A percentile compares a stretch with the other conserved stretches of the same genome.
phyloP scores from a whole-genome alignment of 2,329 filamentous ascomycete species.

The Bipolaris zeicola region DNA sequence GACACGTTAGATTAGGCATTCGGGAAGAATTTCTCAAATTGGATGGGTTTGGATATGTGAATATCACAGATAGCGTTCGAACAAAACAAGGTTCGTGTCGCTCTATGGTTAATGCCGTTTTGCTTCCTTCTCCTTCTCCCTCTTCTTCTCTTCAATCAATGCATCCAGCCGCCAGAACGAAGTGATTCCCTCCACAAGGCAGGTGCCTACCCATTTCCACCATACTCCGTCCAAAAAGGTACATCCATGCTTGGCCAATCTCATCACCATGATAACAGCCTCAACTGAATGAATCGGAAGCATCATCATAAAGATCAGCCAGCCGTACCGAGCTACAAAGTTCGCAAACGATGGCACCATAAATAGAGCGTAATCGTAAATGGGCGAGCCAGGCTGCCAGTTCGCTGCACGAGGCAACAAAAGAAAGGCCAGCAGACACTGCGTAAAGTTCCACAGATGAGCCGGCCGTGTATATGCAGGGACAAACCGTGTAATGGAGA shows the following conservation, averaged over 20 bases:
- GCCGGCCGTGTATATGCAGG: conserved; percentile 53
- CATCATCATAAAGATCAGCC: conserved; percentile 63
- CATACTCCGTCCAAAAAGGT: conserved; percentile 55
- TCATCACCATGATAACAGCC: conserved; percentile 55
- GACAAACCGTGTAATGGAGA: conserved; percentile 60
- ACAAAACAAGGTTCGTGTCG: background rate
- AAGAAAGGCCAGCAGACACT: conserved; percentile 45
- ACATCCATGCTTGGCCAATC: conserved; percentile 60
- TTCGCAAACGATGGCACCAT: conserved; percentile 61
- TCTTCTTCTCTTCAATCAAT: conserved; percentile 33
- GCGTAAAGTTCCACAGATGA: conserved; percentile 61
- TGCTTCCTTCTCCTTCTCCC: conserved; percentile 39
- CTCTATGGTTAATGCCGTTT: conserved; percentile 37
- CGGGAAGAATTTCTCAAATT: no score
- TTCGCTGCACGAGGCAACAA: conserved; percentile 37
- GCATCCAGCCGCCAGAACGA: conserved; percentile 50
- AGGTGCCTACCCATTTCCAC: conserved; percentile 60
- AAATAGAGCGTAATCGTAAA: conserved; percentile 53
- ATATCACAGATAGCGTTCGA: no score
- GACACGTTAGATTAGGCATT: no score
- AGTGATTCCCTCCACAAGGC: conserved; percentile 60
- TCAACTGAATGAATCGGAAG: conserved; percentile 70
- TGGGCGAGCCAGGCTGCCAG: conserved; percentile 41
- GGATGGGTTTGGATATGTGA: no score
- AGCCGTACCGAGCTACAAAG: conserved; percentile 65